Evolutionary conservation across 2,329 filamentous ascomycete genomes (phyloP), one percentile per base, ranked within the genome.

Genomic region (Rutstroemia sp.): DNA sequence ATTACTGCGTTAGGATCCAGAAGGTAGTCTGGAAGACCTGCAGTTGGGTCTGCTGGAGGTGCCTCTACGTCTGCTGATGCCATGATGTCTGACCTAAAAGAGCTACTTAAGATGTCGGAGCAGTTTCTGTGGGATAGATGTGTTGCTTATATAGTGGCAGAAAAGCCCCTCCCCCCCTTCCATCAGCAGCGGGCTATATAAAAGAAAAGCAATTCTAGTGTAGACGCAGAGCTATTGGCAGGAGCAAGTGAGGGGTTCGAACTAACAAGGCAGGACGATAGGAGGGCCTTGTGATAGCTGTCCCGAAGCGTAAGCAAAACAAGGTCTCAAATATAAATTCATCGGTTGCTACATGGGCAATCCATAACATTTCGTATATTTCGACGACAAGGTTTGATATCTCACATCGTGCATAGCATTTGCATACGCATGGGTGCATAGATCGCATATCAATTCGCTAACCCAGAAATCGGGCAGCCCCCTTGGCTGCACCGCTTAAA

Each of bases 1-100:
- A 83, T 72, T 47, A 83, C 79, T 23, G 81, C 81, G 66, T 85
- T 77, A 0, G 79, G 76, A 60, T 81, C 77, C 18, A 78, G 73
- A 54, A 84, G 73, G 62, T 83, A 85, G 68, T 85, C 82, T 21
- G 82, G 81, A 66, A 61, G 53, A n/a, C 50, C 57, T 25, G 65
- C 58, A 16, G 59, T 45, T 16, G 61, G 45, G 3, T 46, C 55
- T 9, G 61, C 25, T 39, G 59, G 44, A n/a, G 54, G 41, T 25
- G 30, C 37, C 41, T 52, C 41, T 45, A 21, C 21, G 38, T 25
- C 23, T 34, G 25, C 38, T 34, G 53, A 51, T 50, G 27, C 23
- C 53, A 55, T 55, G 2, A 18, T 41, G 14, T 49, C 18, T 45
- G 12, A 16, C 12, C 9, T 46, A 25, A 7, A 21, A 21, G 14